Conservation (phyloP, 2,329 filamentous ascomycete genomes). For the Dendrostoma leiphaemia region DNA sequence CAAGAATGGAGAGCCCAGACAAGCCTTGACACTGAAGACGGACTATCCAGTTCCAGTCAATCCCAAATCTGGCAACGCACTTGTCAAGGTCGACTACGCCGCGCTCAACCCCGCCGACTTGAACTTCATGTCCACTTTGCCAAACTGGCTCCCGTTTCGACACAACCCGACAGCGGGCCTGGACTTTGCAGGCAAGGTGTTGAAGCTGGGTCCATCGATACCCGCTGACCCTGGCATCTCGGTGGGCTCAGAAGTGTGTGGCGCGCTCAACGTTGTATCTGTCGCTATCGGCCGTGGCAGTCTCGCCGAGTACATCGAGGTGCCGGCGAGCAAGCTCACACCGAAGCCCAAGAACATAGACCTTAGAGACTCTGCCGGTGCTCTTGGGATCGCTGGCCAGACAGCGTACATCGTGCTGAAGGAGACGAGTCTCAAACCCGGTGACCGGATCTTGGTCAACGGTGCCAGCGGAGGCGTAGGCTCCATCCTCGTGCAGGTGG, state of each 20-base stretch:
- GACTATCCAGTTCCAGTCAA: constrained; percentile 20
- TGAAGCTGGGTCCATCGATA: constrained; percentile 26
- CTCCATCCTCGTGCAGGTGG: constrained; percentile 44
- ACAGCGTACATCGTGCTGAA: constrained; percentile 29
- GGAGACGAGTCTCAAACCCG: constrained; percentile 22
- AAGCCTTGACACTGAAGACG: constrained; percentile 25
- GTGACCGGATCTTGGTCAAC: constrained; percentile 41
- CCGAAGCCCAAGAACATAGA: constrained; percentile 25
- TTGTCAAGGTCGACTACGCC: constrained; percentile 32
- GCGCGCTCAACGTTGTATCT: constrained; percentile 27
- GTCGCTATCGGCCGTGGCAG: constrained; percentile 30
- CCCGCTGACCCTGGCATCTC: constrained; percentile 9
- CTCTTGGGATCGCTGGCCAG: constrained; percentile 34
- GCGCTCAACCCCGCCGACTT: constrained; percentile 37
- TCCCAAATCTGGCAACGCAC: constrained; percentile 23
- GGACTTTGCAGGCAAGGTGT: constrained; percentile 34
- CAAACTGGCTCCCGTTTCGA: constrained; percentile 30
- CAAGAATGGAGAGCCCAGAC: constrained; percentile 24
- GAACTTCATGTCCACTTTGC: constrained; percentile 29
- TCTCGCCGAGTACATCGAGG: constrained; percentile 33
- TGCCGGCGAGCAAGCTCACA: constrained; percentile 30
- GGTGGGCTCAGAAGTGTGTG: constrained; percentile 29
- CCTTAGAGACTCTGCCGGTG: constrained; percentile 25
- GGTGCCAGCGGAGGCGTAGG: constrained; percentile 52
- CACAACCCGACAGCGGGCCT: constrained; percentile 29